A percentile compares a stretch with the other conserved stretches of the same genome.
Conservation (phyloP, 2,329 filamentous ascomycete species). For the Bipolaris zeicola region DNA sequence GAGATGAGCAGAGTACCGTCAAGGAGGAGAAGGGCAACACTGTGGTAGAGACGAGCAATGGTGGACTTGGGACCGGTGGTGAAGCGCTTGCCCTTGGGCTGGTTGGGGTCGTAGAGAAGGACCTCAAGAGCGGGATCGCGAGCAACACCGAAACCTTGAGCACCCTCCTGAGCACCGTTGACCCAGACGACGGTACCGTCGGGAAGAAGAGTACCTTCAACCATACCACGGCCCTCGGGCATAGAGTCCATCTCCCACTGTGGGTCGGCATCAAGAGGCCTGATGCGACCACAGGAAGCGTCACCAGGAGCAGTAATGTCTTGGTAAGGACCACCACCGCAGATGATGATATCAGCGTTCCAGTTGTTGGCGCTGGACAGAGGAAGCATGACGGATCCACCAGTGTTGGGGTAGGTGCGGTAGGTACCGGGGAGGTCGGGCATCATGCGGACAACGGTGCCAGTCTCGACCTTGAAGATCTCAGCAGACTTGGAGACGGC, state of each 20-base stretch:
- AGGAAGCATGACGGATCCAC: slow-evolving; percentile 62
- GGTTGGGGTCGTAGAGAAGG: slow-evolving; percentile 63
- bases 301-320: slow-evolving; percentile 65
- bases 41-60: slow-evolving; percentile 62
- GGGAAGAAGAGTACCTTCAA: slow-evolving; percentile 63
- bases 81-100: slow-evolving; percentile 58
- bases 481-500: slow-evolving; percentile 63
- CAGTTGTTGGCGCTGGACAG: slow-evolving; percentile 59
- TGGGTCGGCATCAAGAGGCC: slow-evolving; percentile 56
- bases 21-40: slow-evolving; percentile 62
- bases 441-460: slow-evolving; percentile 53
- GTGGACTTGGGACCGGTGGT: slow-evolving; percentile 52
- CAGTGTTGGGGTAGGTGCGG: slow-evolving; percentile 66
- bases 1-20: slow-evolving; percentile 65
- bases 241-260: slow-evolving; percentile 64
- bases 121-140: slow-evolving; percentile 60
- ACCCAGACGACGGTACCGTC: slow-evolving; percentile 68
- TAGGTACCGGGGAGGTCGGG: slow-evolving; percentile 62
- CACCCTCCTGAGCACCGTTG: slow-evolving; percentile 63
- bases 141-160: slow-evolving; percentile 65
- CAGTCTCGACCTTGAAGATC: slow-evolving; percentile 58
- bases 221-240: slow-evolving; percentile 65
- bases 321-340: slow-evolving; percentile 65
- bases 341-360: slow-evolving; percentile 61
- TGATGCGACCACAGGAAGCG: slow-evolving; percentile 62